Conservation (phyloP, 2,329 filamentous ascomycete species). For the Clarireedia monteithiana region DNA sequence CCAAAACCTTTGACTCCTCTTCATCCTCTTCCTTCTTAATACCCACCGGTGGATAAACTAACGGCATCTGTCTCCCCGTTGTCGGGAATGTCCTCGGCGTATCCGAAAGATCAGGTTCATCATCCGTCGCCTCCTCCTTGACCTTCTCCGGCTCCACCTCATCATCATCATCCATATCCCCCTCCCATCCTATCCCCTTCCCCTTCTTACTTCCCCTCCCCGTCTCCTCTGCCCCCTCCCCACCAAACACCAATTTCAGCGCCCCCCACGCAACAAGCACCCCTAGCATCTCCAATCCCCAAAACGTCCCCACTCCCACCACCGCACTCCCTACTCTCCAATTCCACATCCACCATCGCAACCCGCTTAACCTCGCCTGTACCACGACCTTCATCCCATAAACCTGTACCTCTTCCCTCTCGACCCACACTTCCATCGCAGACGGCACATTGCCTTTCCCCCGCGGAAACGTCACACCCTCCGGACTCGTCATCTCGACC, state of each 20-base stretch:
- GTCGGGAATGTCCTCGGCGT: slow-evolving; percentile 38
- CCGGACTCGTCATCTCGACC: slow-evolving; percentile 57
- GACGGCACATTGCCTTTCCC: slow-evolving; percentile 37
- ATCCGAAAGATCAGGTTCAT: slow-evolving; percentile 34
- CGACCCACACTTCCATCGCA: slow-evolving; percentile 38
- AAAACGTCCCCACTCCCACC: slow-evolving; percentile 65
- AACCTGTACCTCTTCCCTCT: slow-evolving; percentile 58
- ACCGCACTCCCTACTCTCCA: slow-evolving; percentile 64
- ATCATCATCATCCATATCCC: not conserved
- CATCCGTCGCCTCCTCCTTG: slow-evolving; percentile 17
- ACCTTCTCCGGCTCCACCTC: slow-evolving; percentile 14
- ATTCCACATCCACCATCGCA: slow-evolving; percentile 83
- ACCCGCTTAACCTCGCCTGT: slow-evolving; percentile 65
- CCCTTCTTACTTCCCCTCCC: slow-evolving; percentile 22
- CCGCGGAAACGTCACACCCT: slow-evolving; percentile 56
- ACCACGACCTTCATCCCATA: slow-evolving; percentile 64
- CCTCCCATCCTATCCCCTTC: slow-evolving; percentile 9
- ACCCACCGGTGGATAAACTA: slow-evolving; percentile 32
- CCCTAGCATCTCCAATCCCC: slow-evolving; percentile 64
- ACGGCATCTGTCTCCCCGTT: slow-evolving; percentile 33
- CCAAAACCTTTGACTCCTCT: slow-evolving; percentile 21
- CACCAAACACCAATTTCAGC: slow-evolving; percentile 13
- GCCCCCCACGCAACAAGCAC: slow-evolving; percentile 59
- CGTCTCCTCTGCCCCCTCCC: slow-evolving; percentile 12
- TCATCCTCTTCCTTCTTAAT: slow-evolving; percentile 27